Evolutionary conservation across 2,329 filamentous ascomycete species (phyloP).

Genomic region (Allantophomopsis cytisporea): DNA sequence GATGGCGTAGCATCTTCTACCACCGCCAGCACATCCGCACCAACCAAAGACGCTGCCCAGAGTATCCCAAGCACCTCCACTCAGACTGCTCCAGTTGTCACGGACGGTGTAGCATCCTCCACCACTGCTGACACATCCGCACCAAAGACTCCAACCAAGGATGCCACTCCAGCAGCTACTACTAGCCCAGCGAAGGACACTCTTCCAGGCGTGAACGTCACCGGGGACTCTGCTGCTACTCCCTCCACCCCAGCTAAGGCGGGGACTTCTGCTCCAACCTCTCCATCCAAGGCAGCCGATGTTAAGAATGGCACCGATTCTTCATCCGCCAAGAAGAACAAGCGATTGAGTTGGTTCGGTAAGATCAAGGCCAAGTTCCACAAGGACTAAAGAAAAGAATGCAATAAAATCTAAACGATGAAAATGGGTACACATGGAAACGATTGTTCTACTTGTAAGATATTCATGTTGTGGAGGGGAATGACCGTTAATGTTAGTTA

Average conservation of each 20-base stretch:
- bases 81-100: constrained; percentile 5
- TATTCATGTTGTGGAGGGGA: too few species aligned
- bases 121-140: constrained; percentile 6
- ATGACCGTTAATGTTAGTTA: too few species aligned
- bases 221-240: constrained; percentile 10
- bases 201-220: constrained; percentile 12
- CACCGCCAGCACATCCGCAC: constrained; percentile 7
- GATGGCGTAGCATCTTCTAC: constrained; percentile 8
- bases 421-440: too few species aligned
- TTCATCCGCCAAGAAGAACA: constrained; percentile 17
- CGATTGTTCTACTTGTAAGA: too few species aligned
- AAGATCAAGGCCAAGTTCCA: constrained; percentile 37
- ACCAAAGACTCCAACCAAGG: too few species aligned
- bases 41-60: constrained; percentile 12
- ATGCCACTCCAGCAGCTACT: not conserved
- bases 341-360: constrained; percentile 21
- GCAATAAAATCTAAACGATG: too few species aligned
- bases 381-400: constrained; percentile 14
- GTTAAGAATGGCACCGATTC: too few species aligned
- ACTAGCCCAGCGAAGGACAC: constrained; percentile 1
- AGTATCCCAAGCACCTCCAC: constrained; percentile 12
- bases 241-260: constrained; percentile 7
- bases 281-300: too few species aligned
- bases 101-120: constrained; percentile 9
- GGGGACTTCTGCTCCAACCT: too few species aligned